phyloP scores from a whole-genome alignment of 164 flowering plant genomes.

The Malania oleifera region DNA sequence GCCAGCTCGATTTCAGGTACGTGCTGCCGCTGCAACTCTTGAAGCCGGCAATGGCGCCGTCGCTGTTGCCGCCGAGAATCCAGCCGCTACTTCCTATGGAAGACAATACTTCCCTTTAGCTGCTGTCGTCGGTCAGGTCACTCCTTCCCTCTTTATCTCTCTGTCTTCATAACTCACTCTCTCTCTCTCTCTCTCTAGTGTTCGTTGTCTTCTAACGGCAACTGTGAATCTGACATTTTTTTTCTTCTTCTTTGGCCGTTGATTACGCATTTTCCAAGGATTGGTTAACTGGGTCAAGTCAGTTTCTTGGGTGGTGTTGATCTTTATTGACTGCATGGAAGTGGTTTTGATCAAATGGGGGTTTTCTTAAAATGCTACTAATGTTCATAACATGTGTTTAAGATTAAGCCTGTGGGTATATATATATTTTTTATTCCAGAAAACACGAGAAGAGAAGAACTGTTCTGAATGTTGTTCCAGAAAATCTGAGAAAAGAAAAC shows the following conservation, averaged over 20 bases:
- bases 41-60: constrained; percentile 61
- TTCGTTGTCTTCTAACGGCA: not conserved
- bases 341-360: constrained; percentile 1
- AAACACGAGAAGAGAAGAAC: no score
- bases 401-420: no score
- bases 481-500: no score
- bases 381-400: no score
- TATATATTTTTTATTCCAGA: no score
- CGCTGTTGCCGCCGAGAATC: constrained; percentile 16
- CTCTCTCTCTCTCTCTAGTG: not conserved
- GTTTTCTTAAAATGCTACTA: no score
- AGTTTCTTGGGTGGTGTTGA: not conserved
- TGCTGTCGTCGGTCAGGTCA: constrained; percentile 95
- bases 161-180: no score
- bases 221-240: not conserved
- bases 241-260: not conserved
- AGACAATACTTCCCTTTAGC: constrained; percentile 83
- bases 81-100: constrained; percentile 40
- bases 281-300: not conserved
- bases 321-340: not conserved
- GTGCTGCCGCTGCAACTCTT: constrained; percentile 24
- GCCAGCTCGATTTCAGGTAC: constrained; percentile 10
- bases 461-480: no score
- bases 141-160: not conserved
- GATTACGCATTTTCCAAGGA: no score